phyloP scores from a whole-genome alignment of 768 basidiomycete genomes.

The Suillus brevipes region DNA sequence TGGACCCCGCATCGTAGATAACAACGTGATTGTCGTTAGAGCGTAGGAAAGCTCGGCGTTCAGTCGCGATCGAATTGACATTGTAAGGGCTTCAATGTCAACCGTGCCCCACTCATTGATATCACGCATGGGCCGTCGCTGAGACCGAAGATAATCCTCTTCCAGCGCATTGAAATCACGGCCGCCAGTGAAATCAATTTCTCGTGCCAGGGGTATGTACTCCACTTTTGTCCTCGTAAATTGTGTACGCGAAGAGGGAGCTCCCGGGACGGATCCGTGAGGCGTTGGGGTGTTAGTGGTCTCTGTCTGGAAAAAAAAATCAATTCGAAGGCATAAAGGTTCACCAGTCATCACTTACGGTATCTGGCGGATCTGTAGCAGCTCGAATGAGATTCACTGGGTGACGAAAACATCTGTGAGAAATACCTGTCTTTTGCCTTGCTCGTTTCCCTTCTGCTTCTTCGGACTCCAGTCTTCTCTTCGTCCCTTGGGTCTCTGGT shows the following conservation, averaged over 20 bases:
- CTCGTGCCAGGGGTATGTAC: slow-evolving; percentile 80
- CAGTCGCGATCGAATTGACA: slow-evolving; percentile 87
- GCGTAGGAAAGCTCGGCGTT: slow-evolving; percentile 86
- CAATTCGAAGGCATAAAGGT: slow-evolving; percentile 9
- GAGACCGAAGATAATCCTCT: slow-evolving; percentile 52
- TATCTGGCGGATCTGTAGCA: slow-evolving; percentile 49
- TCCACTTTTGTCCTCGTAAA: slow-evolving; percentile 79
- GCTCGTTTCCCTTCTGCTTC: slow-evolving; percentile 69
- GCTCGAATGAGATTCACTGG: slow-evolving; percentile 28
- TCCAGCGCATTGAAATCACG: slow-evolving; percentile 73
- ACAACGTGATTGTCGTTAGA: slow-evolving; percentile 79
- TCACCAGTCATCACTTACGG: slow-evolving; percentile 37
- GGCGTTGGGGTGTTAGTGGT: slow-evolving; percentile 9
- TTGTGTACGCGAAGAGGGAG: slow-evolving; percentile 45
- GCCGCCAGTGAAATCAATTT: slow-evolving; percentile 76
- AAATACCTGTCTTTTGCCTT: slow-evolving; percentile 67
- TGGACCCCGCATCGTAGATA: slow-evolving; percentile 75
- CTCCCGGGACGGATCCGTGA: slow-evolving; percentile 27
- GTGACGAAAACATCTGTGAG: slow-evolving; percentile 24
- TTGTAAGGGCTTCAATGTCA: slow-evolving; percentile 90
- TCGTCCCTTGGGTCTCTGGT: slow-evolving; percentile 62
- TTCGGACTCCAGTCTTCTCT: slow-evolving; percentile 69
- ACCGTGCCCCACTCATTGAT: slow-evolving; percentile 86
- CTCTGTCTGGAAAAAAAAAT: slow-evolving; percentile 5
- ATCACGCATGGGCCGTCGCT: slow-evolving; percentile 61